Base-by-base conservation (phyloP, 306 rosid genomes). In the Cicer chorassanicum region DNA sequence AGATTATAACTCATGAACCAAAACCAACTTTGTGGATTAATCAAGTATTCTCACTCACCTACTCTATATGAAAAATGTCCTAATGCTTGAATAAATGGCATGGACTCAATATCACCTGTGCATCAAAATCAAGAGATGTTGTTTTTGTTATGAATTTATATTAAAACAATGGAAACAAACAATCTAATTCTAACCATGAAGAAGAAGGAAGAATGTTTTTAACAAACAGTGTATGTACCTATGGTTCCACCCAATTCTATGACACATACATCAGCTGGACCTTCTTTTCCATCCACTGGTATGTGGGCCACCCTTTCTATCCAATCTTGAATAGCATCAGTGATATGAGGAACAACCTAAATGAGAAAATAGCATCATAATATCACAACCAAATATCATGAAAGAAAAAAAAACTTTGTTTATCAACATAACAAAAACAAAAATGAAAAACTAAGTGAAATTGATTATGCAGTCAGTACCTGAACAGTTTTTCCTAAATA, bases 221-320 rank as follows among this genome's bases (percentile, higher is more conserved):
- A 55, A 55, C 36, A 29, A 45, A 61, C 12, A 63, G 40, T 44
- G 71, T 82, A 13, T 54, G 56, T 84, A 91, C 97, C 97, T 76
- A 91, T 91, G 76, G 97, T 91, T 83, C 97, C 97, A 78, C 97
- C 97, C 87, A 91, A 83, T 79, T 91, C 97, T 36, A 91, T 83
- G 75, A 91, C 95, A 85, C 97, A 91, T 24, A 89, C 97, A 82
- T 91, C 97, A 65, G 97, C 91, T 44, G 91, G 81, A 72, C 91
- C 91, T 67, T 79, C 72, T 45, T 88, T 87, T 74, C 95, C 97
- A 66, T 91, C 97, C 9, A 91, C 97, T 5, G 97, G 89, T 80
- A 85, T 77, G 83, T 80, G 85, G 85, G 97, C 97, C 82, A 88
- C 97, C 77, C 84, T 82, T 78, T 91, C 97, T 76, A 91, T 89